Evolutionary conservation across 169 alveolate genomes (phyloP).

Genomic region (Eimeria praecox): DNA sequence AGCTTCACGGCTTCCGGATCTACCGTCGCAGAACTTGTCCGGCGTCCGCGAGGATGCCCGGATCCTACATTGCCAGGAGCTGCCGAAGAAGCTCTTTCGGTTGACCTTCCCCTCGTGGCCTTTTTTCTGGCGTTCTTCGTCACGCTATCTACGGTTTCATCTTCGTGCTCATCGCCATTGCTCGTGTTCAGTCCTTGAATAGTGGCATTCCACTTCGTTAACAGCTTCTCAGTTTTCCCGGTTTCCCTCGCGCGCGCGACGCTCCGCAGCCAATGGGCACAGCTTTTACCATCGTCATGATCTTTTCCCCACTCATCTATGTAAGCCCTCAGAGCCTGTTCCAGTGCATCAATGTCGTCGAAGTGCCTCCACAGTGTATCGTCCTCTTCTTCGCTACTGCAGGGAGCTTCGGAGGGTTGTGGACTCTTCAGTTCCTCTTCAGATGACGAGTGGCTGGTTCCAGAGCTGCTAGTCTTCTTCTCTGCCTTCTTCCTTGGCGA

Average conservation of each 20-base stretch:
- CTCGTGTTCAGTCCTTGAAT: background rate
- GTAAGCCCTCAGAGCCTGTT: constrained; percentile 49
- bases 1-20: constrained; percentile 68
- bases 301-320: constrained; percentile 73
- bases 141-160: background rate
- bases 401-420: background rate
- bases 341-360: constrained; percentile 64
- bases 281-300: constrained; percentile 70
- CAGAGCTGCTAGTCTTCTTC: background rate
- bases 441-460: constrained; percentile 28
- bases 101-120: constrained; percentile 44
- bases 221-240: constrained; percentile 42
- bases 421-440: constrained; percentile 19
- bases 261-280: constrained; percentile 44
- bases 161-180: constrained; percentile 12
- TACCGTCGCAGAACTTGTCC: constrained; percentile 21
- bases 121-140: background rate
- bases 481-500: constrained; percentile 14
- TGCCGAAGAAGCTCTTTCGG: constrained; percentile 3
- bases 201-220: constrained; percentile 65
- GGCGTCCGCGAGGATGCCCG: constrained; percentile 18
- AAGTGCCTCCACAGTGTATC: constrained; percentile 46
- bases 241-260: constrained; percentile 53
- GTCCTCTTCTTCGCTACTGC: constrained; percentile 27
- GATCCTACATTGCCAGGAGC: background rate